Base-by-base conservation (phyloP, 108 stramenopile species). In the Nitzschia palea region DNA sequence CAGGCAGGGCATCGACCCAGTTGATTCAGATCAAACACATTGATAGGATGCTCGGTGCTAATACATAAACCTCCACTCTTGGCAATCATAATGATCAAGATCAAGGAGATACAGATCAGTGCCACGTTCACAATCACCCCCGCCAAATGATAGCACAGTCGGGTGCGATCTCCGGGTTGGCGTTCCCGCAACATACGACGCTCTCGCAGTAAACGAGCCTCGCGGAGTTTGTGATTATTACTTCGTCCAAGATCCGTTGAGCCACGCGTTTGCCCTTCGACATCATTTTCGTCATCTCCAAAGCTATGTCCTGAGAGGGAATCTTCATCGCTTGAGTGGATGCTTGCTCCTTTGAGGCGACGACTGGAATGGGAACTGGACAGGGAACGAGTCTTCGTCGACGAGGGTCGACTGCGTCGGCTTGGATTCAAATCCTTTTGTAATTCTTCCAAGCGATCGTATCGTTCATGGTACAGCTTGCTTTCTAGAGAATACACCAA, bases 51-150 rank as follows among this genome's bases (percentile, higher is more conserved):
- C 17, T 32, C 34, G 33, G 63, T 44, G n/a, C 22, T 5, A 31
- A 79, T 63, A 50, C 77, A 79, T 6, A 79, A 48, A n/a, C 77
- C 77, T 28, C 77, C 77, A 54, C 37, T 68, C 23, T 54, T 35
- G 1, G 56, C 60, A 34, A 79, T 67, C 27, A 45, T 45, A 20
- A 72, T 36, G 29, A 79, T 79, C 10, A 79, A 45, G 31, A 66
- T 67, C 29, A 79, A 40, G 18, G 68, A 56, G 6, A 79, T 56
- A 14, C 61, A 43, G 3, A 61, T 52, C 43, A 76, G 26, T 4
- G 50, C 32, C 30, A 71, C 36, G 43, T 79, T 79, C 20, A 79
- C 18, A 20, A 53, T 18, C 2, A 44, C 28, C 4, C 67, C 77
- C 2, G 61, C 5, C 20, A 68, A 63, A 30, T 70, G 77, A 34